phyloP scores from a whole-genome alignment of 169 alveolate species.

The Perkinsus marinus region DNA sequence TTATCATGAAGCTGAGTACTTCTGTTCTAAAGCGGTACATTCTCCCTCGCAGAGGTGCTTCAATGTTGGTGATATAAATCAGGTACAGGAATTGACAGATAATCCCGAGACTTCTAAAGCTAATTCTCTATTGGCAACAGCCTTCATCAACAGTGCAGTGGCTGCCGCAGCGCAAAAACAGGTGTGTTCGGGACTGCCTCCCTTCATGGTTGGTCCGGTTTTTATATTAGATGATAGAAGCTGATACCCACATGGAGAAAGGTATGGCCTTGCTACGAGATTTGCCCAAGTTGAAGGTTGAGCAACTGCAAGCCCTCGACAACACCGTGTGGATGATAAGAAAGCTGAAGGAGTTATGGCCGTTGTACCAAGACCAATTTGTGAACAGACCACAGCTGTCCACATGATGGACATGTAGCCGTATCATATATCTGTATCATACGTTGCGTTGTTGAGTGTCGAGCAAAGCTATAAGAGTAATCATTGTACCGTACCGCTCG shows the following conservation, averaged over 20 bases:
- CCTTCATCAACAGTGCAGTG: neutral
- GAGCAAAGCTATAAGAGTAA: too few species aligned
- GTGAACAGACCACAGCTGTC: neutral
- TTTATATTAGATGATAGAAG: neutral
- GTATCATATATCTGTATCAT: neutral
- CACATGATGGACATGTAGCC: neutral
- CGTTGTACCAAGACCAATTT: neutral
- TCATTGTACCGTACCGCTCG: too few species aligned
- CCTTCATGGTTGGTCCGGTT: neutral
- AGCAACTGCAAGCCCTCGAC: neutral
- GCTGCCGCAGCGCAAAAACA: neutral
- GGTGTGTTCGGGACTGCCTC: neutral
- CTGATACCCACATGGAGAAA: neutral
- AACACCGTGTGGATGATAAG: neutral
- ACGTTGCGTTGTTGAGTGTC: neutral
- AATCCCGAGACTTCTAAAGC: neutral
- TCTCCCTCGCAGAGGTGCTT: neutral
- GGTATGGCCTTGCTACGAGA: neutral
- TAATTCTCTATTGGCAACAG: neutral
- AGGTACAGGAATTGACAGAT: neutral
- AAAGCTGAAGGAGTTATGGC: neutral
- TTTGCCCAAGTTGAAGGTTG: neutral
- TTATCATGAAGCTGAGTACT: constrained; percentile 1
- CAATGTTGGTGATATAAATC: neutral
- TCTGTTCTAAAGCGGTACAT: neutral